Evolutionary conservation across 116 monocot species (phyloP), one percentile per base, ranked within the genome.

Genomic region (Phalaenopsis hybrid): DNA sequence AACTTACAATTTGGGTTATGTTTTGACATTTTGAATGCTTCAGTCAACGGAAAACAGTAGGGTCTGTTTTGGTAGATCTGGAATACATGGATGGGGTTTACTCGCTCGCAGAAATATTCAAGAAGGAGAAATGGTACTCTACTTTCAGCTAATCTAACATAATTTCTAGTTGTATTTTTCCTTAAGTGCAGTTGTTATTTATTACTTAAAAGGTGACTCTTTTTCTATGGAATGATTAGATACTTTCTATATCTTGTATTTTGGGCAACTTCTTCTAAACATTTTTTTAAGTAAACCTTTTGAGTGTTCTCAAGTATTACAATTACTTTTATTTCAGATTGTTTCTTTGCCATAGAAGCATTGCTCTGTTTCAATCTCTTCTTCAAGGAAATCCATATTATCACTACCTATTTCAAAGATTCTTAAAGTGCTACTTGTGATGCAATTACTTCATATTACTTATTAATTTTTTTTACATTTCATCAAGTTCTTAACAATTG

Each of bases 11-110:
- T 43, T 74, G 31, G 59, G 8, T 21, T 52, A 48, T 46, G 51
- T 77, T 57, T 73, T 81, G 23, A 86, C 78, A 23, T 8, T 4
- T 49, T 79, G 5, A 81, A 79, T 77, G 9, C 55, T 81, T 13
- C 90, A 95, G 95, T 70, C 79, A 81, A 99, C 90, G 12, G 98
- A 99, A 84, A 84, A 89, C 7, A 81, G 37, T 72, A 89, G 95
- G 78, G 95, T 99, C 57, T 99, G 93, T 46, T 93, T 95, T 91
- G 98, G 98, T 69, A 90, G 85, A 86, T 99, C 98, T 69, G 98
- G 98, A 69, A 95, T 99, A 81, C 98, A 99, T 88, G 95, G 93
- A 78, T 95, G 95, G 95, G 98, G 98, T 33, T 89, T 99, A 52
- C 93, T 99, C 87, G 98, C 98, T 11, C 88, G 90, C 41, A 87